A percentile compares a stretch with the other conserved stretches of the same genome.
phyloP scores from a whole-genome alignment of 495 filamentous ascomycete species.

The Xylaria cubensis region DNA sequence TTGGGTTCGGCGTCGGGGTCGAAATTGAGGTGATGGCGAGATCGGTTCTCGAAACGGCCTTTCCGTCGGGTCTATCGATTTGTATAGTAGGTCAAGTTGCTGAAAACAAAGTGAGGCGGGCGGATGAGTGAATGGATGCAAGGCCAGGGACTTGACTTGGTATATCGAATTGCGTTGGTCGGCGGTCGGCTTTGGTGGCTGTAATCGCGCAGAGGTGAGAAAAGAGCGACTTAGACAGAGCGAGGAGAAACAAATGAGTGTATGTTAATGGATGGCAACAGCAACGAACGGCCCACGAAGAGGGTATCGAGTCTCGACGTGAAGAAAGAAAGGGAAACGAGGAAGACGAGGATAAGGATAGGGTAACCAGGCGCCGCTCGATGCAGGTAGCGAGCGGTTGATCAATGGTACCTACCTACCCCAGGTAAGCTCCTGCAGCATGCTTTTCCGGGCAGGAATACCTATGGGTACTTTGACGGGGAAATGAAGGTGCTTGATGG shows the following conservation, averaged over 20 bases:
- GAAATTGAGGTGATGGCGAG: not conserved
- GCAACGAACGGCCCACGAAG: slow-evolving; percentile 23
- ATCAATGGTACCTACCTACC: slow-evolving; percentile 9
- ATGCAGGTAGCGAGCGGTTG: slow-evolving; percentile 19
- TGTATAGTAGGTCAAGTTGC: not conserved
- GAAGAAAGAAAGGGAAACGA: slow-evolving; percentile 25
- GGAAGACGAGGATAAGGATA: slow-evolving; percentile 2
- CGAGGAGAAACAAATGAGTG: slow-evolving; percentile 34
- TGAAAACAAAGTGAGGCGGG: not conserved
- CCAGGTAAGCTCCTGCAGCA: not conserved
- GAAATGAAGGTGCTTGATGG: slow-evolving; percentile 21
- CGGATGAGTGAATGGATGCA: not conserved
- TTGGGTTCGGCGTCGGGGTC: not conserved
- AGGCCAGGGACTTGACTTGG: slow-evolving; percentile 9
- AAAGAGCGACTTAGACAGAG: slow-evolving; percentile 21
- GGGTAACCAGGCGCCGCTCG: slow-evolving; percentile 8
- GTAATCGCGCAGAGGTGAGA: slow-evolving; percentile 18
- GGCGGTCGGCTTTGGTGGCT: slow-evolving; percentile 25
- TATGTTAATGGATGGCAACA: slow-evolving; percentile 20
- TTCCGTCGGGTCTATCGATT: not conserved
- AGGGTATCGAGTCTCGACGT: slow-evolving; percentile 28
- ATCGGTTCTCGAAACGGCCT: not conserved
- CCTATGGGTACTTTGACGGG: not conserved
- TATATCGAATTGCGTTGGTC: not conserved
- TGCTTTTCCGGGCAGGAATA: not conserved